Evolutionary conservation across 1,139 yeast genomes (phyloP).

Genomic region (Saccharomyces pastorianus): DNA sequence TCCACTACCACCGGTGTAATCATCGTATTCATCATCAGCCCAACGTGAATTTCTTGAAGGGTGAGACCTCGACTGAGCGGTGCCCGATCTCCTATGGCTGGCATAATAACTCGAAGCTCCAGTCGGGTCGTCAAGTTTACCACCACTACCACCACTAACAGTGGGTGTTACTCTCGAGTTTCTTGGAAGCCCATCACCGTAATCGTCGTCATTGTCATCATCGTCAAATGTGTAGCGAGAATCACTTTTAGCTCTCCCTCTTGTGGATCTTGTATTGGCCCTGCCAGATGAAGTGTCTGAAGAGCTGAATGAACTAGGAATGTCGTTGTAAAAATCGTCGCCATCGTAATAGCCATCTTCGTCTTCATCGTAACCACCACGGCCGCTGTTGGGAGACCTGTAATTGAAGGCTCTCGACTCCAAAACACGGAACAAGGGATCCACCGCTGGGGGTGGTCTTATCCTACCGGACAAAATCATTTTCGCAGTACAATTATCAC

Average conservation of each 20-base stretch:
- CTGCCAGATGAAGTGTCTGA: slow-evolving; percentile 21
- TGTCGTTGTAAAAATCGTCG: slow-evolving; percentile 29
- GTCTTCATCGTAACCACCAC: slow-evolving; percentile 52
- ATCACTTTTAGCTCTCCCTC: slow-evolving; percentile 26
- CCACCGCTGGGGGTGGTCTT: slow-evolving; percentile 91
- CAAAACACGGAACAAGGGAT: slow-evolving; percentile 75
- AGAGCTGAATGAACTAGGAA: slow-evolving; percentile 29
- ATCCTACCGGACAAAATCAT: slow-evolving; percentile 75
- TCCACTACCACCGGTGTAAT: slow-evolving; percentile 5
- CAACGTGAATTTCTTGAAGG: slow-evolving; percentile 41
- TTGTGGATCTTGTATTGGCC: slow-evolving; percentile 26
- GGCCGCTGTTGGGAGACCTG: slow-evolving; percentile 41
- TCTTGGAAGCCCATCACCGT: slow-evolving; percentile 3
- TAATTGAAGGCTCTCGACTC: slow-evolving; percentile 78
- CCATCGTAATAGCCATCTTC: slow-evolving; percentile 28
- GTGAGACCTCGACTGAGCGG: slow-evolving; percentile 6
- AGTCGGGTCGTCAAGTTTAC: slow-evolving; percentile 22
- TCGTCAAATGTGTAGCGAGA: slow-evolving; percentile 30
- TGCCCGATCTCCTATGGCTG: slow-evolving; percentile 15
- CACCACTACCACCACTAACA: slow-evolving; percentile 11
- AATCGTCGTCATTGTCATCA: slow-evolving; percentile 8
- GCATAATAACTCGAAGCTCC: slow-evolving; percentile 34
- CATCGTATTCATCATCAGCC: slow-evolving; percentile 71
- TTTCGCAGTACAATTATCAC: slow-evolving; percentile 78
- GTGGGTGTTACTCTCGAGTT: slow-evolving; percentile 3